These are phyloP conservation scores for Oryza brachyantha DNA, from an alignment of 176 grass and related monocot genomes.

Conservation along the genomic window DNA sequence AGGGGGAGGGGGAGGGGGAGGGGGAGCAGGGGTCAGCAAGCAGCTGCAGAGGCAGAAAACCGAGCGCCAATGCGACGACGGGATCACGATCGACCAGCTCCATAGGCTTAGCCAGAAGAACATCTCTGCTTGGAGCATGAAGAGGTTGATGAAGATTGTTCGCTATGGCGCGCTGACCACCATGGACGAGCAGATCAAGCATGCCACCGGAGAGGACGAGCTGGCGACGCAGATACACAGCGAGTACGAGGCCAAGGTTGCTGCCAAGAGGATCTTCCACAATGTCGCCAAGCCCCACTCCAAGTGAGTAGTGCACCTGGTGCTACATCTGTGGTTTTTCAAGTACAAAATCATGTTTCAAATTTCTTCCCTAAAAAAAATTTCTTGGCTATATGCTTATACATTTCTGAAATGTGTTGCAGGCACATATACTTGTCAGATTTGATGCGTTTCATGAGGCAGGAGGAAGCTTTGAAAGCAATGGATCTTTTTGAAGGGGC, in stretches of 20 bases:
- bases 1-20: too few species aligned
- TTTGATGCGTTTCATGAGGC: conserved; percentile 80
- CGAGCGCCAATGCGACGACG: conserved; percentile 45
- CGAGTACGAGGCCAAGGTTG: conserved; percentile 83
- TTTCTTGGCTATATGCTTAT: neutral
- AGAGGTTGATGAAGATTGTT: conserved; percentile 86
- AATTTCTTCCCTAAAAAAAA: too few species aligned
- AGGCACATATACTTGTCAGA: conserved; percentile 88
- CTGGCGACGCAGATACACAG: conserved; percentile 67
- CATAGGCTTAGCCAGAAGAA: conserved; percentile 91
- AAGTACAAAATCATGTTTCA: neutral
- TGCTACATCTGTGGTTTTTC: neutral
- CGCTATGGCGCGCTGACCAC: conserved; percentile 72
- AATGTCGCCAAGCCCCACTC: conserved; percentile 72
- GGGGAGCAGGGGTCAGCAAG: conserved; percentile 26
- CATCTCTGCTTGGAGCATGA: conserved; percentile 97
- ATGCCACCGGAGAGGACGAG: conserved; percentile 52
- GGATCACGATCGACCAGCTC: conserved; percentile 80
- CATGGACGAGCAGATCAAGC: conserved; percentile 69
- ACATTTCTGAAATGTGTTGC: conserved; percentile 1
- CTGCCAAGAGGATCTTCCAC: conserved; percentile 83
- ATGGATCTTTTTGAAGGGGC: conserved; percentile 87
- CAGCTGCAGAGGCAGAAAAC: conserved; percentile 55
- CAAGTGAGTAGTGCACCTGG: conserved; percentile 52
- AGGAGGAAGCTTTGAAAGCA: conserved; percentile 69